phyloP scores from a whole-genome alignment of 140 eudicot genomes.

The Artemisia princeps region DNA sequence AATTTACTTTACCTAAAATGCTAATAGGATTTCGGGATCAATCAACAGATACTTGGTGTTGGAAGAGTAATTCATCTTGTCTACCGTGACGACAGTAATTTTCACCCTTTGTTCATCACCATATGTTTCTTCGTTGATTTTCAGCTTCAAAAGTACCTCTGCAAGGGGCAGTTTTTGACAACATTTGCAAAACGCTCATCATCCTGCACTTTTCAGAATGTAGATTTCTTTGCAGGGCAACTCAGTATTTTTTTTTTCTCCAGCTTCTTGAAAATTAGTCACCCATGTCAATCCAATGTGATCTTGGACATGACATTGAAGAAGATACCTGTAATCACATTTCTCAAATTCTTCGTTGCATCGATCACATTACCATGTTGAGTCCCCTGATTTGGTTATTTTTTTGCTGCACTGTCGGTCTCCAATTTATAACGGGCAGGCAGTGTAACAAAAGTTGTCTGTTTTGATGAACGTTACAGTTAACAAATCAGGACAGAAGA shows the following conservation, averaged over 20 bases:
- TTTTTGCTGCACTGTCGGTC: no score
- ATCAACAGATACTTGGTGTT: constrained; percentile 51
- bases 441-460: no score
- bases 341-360: no score
- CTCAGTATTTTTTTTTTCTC: constrained; percentile 31
- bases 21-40: constrained; percentile 28
- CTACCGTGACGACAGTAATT: constrained; percentile 66
- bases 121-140: constrained; percentile 72
- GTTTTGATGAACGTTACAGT: no score
- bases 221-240: constrained; percentile 56
- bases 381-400: no score
- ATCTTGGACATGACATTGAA: constrained; percentile 64
- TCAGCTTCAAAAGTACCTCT: constrained; percentile 57
- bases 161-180: constrained; percentile 38
- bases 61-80: constrained; percentile 51
- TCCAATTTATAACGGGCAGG: constrained; percentile 44
- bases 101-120: constrained; percentile 85
- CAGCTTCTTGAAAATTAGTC: constrained; percentile 20
- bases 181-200: constrained; percentile 44
- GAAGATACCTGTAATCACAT: no score
- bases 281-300: constrained; percentile 77
- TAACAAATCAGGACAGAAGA: no score
- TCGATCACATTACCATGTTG: no score
- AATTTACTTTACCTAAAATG: no score
- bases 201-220: constrained; percentile 42